Conservation (phyloP, 2,329 filamentous ascomycete genomes). For the Hypoxylon sp. region DNA sequence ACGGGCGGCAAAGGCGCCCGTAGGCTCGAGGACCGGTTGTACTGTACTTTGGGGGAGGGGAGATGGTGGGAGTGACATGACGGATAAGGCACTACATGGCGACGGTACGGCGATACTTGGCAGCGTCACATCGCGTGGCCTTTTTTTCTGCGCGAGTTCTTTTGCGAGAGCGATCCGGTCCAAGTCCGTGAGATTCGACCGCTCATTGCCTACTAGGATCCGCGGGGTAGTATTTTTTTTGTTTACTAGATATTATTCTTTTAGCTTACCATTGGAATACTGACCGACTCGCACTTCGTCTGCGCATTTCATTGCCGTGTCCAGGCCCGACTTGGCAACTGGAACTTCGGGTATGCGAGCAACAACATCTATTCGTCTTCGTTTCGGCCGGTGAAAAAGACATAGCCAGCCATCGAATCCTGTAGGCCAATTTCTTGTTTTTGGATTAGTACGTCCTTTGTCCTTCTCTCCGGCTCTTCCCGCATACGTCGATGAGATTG, state of each 20-base stretch:
- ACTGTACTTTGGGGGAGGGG: constrained; percentile 8
- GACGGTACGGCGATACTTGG: constrained; percentile 3
- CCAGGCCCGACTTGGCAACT: not conserved
- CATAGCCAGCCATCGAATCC: constrained; percentile 7
- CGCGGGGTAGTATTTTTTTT: constrained; percentile 12
- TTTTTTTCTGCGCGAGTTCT: constrained; percentile 31
- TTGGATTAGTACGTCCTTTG: not conserved
- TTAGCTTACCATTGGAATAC: constrained; percentile 19
- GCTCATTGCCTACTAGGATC: constrained; percentile 10
- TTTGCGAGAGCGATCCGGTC: too few relatives aligned
- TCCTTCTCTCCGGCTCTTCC: too few relatives aligned
- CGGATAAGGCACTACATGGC: constrained; percentile 3
- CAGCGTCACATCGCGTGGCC: constrained; percentile 35
- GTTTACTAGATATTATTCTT: constrained; percentile 21
- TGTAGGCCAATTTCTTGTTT: constrained; percentile 1
- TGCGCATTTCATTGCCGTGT: constrained; percentile 5
- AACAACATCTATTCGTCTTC: constrained; percentile 7
- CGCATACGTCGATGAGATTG: not conserved
- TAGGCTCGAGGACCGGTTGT: not conserved
- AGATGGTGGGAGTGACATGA: constrained; percentile 25
- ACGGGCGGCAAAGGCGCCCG: constrained; percentile 2
- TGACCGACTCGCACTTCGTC: constrained; percentile 22
- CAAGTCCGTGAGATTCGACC: too few relatives aligned
- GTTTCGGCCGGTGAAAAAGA: constrained; percentile 6
- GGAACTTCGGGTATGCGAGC: constrained; percentile 10